Conservation (phyloP, 192 early-diverging fungal species). For the Entrophospora sp. region DNA sequence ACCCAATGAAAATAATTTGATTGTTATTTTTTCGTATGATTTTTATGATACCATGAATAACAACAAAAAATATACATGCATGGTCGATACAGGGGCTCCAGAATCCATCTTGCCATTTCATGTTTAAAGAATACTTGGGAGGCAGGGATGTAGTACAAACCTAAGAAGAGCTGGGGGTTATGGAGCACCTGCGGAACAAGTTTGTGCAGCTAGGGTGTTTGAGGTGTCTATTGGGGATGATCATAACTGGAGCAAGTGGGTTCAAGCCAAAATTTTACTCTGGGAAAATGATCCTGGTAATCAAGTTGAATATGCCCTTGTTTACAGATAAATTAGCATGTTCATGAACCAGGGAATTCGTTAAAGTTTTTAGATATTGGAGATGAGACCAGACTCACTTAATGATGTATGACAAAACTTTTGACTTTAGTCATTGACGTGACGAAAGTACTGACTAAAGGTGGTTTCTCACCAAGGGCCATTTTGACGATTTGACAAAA, state of each 20-base stretch:
- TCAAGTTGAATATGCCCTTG: constrained; percentile 5
- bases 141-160: neutral
- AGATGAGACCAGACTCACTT: no score
- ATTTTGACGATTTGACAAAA: no score
- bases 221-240: neutral
- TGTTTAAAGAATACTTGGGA: constrained; percentile 1
- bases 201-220: neutral
- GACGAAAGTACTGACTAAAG: no score
- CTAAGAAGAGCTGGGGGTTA: neutral
- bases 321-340: constrained; percentile 3
- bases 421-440: no score
- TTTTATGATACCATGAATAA: constrained; percentile 3
- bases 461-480: no score
- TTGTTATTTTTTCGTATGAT: neutral
- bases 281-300: neutral
- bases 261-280: constrained; percentile 6
- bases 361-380: no score
- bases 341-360: no score
- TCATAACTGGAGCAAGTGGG: constrained; percentile 1
- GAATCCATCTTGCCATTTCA: neutral
- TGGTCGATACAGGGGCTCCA: constrained; percentile 11
- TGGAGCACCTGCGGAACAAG: neutral
- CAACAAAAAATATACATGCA: constrained; percentile 14
- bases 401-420: no score
- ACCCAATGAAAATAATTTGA: constrained; percentile 10